phyloP scores from a whole-genome alignment of 495 filamentous ascomycete species.

The Thozetella sp. region DNA sequence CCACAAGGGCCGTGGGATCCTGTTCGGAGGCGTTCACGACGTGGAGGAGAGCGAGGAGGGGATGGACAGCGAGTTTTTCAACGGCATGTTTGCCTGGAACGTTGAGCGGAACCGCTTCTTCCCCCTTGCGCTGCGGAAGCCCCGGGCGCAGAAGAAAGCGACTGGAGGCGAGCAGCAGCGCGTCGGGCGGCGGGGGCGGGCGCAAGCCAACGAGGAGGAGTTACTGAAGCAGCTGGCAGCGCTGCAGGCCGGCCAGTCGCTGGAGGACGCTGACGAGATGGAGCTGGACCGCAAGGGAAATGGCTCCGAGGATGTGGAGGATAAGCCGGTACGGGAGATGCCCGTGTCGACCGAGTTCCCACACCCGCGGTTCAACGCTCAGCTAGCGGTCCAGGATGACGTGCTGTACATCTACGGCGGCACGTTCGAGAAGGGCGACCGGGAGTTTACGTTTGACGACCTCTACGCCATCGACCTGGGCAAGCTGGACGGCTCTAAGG shows the following conservation, averaged over 20 bases:
- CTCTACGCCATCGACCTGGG: constrained; percentile 89
- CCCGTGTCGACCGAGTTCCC: constrained; percentile 75
- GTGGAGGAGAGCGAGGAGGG: constrained; percentile 93
- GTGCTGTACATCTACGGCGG: constrained; percentile 91
- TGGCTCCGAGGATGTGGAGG: constrained; percentile 46
- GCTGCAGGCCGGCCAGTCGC: constrained; percentile 67
- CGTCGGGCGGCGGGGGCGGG: constrained; percentile 67
- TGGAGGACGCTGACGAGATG: constrained; percentile 58
- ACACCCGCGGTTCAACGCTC: constrained; percentile 85
- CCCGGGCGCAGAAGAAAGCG: constrained; percentile 50
- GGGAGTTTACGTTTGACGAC: constrained; percentile 93
- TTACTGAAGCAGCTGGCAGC: constrained; percentile 81
- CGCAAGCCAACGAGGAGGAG: constrained; percentile 87
- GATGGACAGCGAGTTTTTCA: constrained; percentile 96
- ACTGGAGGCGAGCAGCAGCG: constrained; percentile 47
- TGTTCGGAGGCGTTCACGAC: constrained; percentile 94
- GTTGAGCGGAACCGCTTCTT: constrained; percentile 95
- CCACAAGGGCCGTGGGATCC: constrained; percentile 89
- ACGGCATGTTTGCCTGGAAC: constrained; percentile 86
- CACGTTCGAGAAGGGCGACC: constrained; percentile 91
- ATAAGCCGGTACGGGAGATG: constrained; percentile 51
- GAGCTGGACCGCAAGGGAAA: constrained; percentile 45
- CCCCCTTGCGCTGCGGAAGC: constrained; percentile 73
- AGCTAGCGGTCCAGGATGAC: constrained; percentile 89
- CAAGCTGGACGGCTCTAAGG: constrained; percentile 88